A percentile compares a stretch with the other conserved stretches of the same genome.
Evolutionary conservation across 352 stramenopile species (phyloP).

Genomic region (Phytophthora aleatoria): DNA sequence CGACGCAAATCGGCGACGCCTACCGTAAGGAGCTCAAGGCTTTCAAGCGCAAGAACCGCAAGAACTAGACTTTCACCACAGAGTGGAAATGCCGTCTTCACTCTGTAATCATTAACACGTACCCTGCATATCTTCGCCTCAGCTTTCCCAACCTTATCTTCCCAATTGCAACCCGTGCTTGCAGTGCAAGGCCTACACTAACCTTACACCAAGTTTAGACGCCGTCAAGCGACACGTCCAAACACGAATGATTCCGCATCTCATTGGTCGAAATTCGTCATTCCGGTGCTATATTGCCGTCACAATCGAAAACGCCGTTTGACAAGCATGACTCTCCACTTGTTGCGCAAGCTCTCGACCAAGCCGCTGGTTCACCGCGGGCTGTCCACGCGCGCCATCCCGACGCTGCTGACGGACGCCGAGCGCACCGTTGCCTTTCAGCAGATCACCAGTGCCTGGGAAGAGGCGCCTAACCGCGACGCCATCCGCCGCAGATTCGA

Average conservation of each 20-base stretch:
- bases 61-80: conserved; percentile 46
- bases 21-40: conserved; percentile 86
- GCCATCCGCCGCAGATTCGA: conserved; percentile 85
- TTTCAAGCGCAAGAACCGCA: conserved; percentile 79
- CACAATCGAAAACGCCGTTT: conserved; percentile 4
- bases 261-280: conserved; percentile 24
- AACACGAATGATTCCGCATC: not conserved
- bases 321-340: conserved; percentile 5
- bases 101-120: conserved; percentile 37
- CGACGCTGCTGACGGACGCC: conserved; percentile 48
- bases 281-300: conserved; percentile 7
- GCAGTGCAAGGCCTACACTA: not conserved
- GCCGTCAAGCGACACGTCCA: not conserved
- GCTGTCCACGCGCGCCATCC: conserved; percentile 38
- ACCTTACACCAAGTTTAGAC: not conserved
- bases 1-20: conserved; percentile 68
- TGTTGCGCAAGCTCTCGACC: conserved; percentile 8
- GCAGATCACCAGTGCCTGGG: conserved; percentile 58
- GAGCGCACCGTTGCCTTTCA: conserved; percentile 49
- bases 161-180: not conserved
- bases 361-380: conserved; percentile 18
- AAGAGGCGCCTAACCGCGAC: conserved; percentile 62
- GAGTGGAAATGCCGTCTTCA: not conserved
- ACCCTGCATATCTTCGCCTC: conserved; percentile 18
- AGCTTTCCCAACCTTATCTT: not conserved